A percentile compares a stretch with the other conserved stretches of the same genome.
Evolutionary conservation across 1,284 basidiomycete species (phyloP).

Genomic region (Moesziomyces antarcticus): DNA sequence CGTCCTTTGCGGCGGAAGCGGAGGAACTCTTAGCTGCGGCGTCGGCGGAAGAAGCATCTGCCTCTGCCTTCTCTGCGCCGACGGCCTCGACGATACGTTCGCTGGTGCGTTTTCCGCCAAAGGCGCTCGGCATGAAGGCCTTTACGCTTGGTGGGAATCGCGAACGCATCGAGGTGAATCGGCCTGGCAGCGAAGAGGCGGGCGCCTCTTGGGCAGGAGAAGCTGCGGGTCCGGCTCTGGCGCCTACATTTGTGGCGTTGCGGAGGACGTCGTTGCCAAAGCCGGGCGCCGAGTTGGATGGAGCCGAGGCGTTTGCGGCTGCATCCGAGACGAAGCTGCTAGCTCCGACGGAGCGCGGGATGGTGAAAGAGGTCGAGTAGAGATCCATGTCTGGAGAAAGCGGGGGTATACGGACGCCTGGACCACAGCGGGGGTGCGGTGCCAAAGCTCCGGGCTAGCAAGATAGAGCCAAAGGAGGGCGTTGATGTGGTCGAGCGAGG

Average conservation of each 20-base stretch:
- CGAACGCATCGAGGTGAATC: slow-evolving; percentile 62
- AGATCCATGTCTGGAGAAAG: slow-evolving; percentile 45
- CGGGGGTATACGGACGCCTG: slow-evolving; percentile 12
- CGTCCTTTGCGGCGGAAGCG: slow-evolving; percentile 11
- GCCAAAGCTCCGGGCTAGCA: slow-evolving; percentile 22
- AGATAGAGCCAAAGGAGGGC: slow-evolving; percentile 10
- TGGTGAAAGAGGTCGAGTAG: slow-evolving; percentile 60
- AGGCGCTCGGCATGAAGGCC: slow-evolving; percentile 63
- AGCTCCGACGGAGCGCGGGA: slow-evolving; percentile 49
- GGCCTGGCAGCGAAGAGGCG: slow-evolving; percentile 47
- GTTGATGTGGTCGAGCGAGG: not conserved
- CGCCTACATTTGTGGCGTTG: slow-evolving; percentile 7
- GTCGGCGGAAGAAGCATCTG: slow-evolving; percentile 23
- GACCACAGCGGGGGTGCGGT: slow-evolving; percentile 13
- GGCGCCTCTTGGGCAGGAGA: slow-evolving; percentile 37
- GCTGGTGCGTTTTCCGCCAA: slow-evolving; percentile 60
- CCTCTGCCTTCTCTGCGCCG: slow-evolving; percentile 51
- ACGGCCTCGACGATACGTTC: slow-evolving; percentile 61
- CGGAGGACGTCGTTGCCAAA: slow-evolving; percentile 15
- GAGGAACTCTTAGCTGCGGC: not conserved
- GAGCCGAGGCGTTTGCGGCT: slow-evolving; percentile 10
- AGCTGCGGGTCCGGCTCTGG: slow-evolving; percentile 6
- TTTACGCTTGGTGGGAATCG: slow-evolving; percentile 63
- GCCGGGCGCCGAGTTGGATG: slow-evolving; percentile 16
- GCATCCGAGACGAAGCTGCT: slow-evolving; percentile 36